These are phyloP conservation scores for Mycena filopes DNA, from an alignment of 768 basidiomycete genomes.

Conservation along the genomic window DNA sequence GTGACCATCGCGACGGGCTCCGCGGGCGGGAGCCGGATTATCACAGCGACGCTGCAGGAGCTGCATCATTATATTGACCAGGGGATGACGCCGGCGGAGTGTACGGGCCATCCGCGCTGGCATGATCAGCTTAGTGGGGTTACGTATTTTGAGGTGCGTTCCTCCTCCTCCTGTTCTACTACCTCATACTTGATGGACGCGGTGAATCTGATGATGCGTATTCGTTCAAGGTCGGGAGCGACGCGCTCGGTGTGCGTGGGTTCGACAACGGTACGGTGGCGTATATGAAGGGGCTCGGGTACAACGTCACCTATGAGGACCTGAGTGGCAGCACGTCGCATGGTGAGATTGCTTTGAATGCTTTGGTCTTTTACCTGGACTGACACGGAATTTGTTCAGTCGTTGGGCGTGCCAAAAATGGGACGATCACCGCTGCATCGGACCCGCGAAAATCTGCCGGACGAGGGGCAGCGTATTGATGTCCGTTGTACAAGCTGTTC, in stretches of 20 bases:
- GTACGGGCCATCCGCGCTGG: constrained; percentile 36
- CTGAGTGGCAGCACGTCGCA: constrained; percentile 26
- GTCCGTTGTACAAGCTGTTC: too few relatives aligned
- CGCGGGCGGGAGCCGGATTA: constrained; percentile 49
- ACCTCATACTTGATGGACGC: too few relatives aligned
- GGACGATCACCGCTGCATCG: constrained; percentile 23
- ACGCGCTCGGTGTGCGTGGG: constrained; percentile 24
- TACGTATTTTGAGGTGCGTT: constrained; percentile 36
- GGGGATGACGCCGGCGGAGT: constrained; percentile 35
- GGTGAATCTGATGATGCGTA: neutral
- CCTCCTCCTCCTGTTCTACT: too few relatives aligned
- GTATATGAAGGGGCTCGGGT: constrained; percentile 31
- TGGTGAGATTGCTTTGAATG: constrained; percentile 5
- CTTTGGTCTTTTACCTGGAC: neutral
- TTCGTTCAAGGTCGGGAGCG: neutral
- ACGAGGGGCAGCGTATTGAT: constrained; percentile 9
- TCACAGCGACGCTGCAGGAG: constrained; percentile 50
- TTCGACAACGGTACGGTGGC: constrained; percentile 32
- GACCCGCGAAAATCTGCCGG: constrained; percentile 28
- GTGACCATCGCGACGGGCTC: constrained; percentile 49
- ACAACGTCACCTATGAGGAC: constrained; percentile 26
- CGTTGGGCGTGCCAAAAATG: constrained; percentile 23
- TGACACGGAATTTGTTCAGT: constrained; percentile 5
- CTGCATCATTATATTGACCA: constrained; percentile 48
- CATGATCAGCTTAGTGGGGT: constrained; percentile 39